Conservation (phyloP, 1,284 basidiomycete genomes). For the Kalmanozyma brasiliensis region DNA sequence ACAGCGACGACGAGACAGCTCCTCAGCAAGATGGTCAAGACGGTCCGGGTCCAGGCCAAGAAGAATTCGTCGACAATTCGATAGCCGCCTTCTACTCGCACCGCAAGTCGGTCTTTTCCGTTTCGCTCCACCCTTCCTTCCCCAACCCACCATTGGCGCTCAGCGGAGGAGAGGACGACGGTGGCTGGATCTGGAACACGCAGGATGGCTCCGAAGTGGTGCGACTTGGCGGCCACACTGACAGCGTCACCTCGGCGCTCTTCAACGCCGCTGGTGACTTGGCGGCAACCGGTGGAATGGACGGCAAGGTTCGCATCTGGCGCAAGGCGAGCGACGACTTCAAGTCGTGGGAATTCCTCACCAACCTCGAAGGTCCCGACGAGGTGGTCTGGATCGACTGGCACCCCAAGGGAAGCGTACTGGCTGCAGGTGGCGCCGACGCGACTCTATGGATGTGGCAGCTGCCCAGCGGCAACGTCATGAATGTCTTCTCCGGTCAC, state of each 20-base stretch:
- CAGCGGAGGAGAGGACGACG: constrained; percentile 94
- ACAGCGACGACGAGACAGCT: constrained; percentile 31
- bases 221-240: constrained; percentile 88
- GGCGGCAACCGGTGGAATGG: constrained; percentile 96
- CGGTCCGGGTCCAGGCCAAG: constrained; percentile 34
- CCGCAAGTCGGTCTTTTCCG: constrained; percentile 78
- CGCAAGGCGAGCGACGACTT: constrained; percentile 72
- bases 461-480: constrained; percentile 88
- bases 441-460: constrained; percentile 98
- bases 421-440: constrained; percentile 92
- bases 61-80: constrained; percentile 62
- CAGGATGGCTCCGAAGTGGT: constrained; percentile 83
- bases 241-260: constrained; percentile 83
- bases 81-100: constrained; percentile 66
- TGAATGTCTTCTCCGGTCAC: constrained; percentile 96
- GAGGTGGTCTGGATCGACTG: constrained; percentile 94
- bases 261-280: constrained; percentile 91
- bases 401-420: constrained; percentile 92
- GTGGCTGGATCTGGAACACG: constrained; percentile 92
- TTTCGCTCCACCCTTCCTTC: constrained; percentile 78
- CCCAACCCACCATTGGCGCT: constrained; percentile 85
- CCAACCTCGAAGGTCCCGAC: constrained; percentile 89
- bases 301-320: constrained; percentile 93
- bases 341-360: constrained; percentile 88
- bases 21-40: constrained; percentile 3